Percentiles rank a stretch among this genome's conserved stretches.
Conservation (phyloP, 108 stramenopile species). For the Bacterosira constricta region DNA sequence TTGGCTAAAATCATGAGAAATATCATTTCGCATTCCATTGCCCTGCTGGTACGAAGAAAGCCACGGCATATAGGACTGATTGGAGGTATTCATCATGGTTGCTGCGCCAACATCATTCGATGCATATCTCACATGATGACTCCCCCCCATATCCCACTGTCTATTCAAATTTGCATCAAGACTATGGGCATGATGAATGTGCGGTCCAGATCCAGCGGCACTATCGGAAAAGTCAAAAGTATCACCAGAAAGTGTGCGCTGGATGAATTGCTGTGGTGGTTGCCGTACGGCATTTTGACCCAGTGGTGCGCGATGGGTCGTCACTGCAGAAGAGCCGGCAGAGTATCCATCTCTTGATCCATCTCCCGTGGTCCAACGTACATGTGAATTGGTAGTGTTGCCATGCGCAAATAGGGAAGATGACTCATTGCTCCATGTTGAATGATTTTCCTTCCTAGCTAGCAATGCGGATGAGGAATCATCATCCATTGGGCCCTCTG, state of each 20-base stretch:
- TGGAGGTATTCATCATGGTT: background rate
- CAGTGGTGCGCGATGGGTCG: background rate
- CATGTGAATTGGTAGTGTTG: background rate
- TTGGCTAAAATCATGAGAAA: background rate
- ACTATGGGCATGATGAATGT: background rate
- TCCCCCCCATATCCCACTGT: conserved; percentile 14
- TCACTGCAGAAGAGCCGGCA: background rate
- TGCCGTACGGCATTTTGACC: background rate
- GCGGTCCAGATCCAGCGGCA: background rate
- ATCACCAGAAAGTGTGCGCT: too few species aligned
- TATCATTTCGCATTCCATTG: background rate
- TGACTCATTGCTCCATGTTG: background rate
- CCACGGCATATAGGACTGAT: background rate
- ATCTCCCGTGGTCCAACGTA: background rate
- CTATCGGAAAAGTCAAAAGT: background rate
- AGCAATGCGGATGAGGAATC: background rate
- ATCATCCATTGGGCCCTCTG: conserved; percentile 26
- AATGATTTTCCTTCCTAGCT: background rate
- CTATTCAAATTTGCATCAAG: background rate
- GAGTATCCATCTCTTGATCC: background rate
- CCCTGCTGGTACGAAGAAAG: background rate
- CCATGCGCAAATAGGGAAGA: background rate
- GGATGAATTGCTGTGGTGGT: background rate
- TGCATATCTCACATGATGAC: conserved; percentile 4
- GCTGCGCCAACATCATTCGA: background rate